Conservation (phyloP, 1,284 basidiomycete species). For the Leccinum pachyderme region DNA sequence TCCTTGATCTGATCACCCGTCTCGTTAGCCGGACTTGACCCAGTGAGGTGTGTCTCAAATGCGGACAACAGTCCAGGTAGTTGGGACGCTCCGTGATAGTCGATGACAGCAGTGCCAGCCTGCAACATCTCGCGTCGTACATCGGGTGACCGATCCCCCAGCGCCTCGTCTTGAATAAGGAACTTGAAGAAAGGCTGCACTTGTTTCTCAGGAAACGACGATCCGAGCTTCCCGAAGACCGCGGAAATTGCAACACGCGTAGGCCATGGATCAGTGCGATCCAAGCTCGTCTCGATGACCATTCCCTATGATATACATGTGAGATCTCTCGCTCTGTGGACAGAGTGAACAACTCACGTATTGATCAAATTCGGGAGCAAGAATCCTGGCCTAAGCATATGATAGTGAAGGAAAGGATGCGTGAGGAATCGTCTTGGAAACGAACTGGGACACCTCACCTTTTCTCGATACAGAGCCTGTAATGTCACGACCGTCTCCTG, state of each 20-base stretch:
- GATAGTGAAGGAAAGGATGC: background rate
- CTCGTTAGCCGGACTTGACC: constrained; percentile 64
- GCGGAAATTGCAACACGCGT: constrained; percentile 77
- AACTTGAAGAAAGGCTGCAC: constrained; percentile 87
- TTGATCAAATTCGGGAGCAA: constrained; percentile 88
- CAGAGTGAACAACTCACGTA: constrained; percentile 54
- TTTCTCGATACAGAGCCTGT: constrained; percentile 79
- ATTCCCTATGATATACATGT: constrained; percentile 64
- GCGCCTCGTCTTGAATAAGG: constrained; percentile 79
- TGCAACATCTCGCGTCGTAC: constrained; percentile 88
- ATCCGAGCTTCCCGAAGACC: constrained; percentile 71
- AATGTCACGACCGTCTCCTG: constrained; percentile 48
- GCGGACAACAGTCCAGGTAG: constrained; percentile 78
- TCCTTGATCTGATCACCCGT: constrained; percentile 89
- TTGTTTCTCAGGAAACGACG: constrained; percentile 61
- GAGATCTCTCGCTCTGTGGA: no score
- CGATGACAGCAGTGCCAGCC: constrained; percentile 82
- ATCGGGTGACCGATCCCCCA: constrained; percentile 83
- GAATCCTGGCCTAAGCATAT: constrained; percentile 66
- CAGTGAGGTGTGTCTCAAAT: constrained; percentile 81
- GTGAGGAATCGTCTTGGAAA: background rate
- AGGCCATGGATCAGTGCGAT: constrained; percentile 91
- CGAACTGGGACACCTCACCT: constrained; percentile 43
- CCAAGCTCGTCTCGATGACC: constrained; percentile 88
- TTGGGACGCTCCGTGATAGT: constrained; percentile 75